Evolutionary conservation across 352 stramenopile genomes (phyloP), one percentile per base, ranked within the genome.

Genomic region (Phytopythium aichiense): DNA sequence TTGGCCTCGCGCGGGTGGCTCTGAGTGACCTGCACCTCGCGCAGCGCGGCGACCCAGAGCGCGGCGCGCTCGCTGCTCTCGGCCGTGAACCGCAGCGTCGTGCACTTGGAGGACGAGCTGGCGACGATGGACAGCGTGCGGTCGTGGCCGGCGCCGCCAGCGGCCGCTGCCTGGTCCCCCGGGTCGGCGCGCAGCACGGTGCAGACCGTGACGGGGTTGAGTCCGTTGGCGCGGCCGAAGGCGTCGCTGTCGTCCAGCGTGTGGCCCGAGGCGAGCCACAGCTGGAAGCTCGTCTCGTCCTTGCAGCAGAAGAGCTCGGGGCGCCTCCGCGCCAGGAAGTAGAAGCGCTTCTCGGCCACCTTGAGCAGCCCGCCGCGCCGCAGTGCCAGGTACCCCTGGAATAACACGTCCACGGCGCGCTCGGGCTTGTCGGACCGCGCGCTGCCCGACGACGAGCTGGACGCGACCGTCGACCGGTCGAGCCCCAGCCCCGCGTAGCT

Each of bases 341-440:
- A 92, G 59, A 74, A 92, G 58, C 77, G 73, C 62, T 86, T 87
- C 61, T 89, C 79, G 49, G 76, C 63, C 35, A 73, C 69, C 52
- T 89, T 87, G 56, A 91, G 76, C 59, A 89, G 60, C 0, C 72
- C 76, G 22, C 67, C 63, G 45, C 75, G 69, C 53, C 83, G 77
- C 56, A 72, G 63, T 33, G 73, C 50, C 53, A 91, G 55, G 45
- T 78, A 81, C 16, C 79, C 83, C 23, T 77, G 77, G 53, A 73
- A 57, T 2, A 75, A 48, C 22, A 83, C 68, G 45, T 84, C 68
- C 11, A 80, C 66, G 6, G 62, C 57, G 37, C 50, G 48, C n/a
- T 74, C 69, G 1, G 64, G 63, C 42, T 67, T 70, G 46, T 68
- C 54, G 7, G 54, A 60, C 16, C 33, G 30, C 30, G 30, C 33